These are phyloP conservation scores for Nannizziopsis barbatae DNA, from an alignment of 2,329 filamentous ascomycete genomes.

Conservation along the genomic window DNA sequence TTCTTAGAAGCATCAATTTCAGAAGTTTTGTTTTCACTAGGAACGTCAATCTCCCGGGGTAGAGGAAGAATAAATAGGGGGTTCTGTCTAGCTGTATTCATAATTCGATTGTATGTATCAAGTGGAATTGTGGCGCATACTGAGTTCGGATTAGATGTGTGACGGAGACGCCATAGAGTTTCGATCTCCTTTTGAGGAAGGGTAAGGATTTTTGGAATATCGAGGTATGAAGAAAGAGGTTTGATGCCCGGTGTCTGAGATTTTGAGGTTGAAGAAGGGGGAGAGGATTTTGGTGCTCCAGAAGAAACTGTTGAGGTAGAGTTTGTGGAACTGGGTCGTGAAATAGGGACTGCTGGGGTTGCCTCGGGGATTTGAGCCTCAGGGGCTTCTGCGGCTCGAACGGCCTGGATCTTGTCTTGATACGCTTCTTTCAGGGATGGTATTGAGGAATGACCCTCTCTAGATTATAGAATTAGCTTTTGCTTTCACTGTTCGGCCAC, in stretches of 20 bases:
- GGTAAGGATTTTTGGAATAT: conserved; percentile 62
- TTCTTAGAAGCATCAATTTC: conserved; percentile 43
- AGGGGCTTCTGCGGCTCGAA: conserved; percentile 48
- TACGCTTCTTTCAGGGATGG: conserved; percentile 64
- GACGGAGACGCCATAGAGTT: conserved; percentile 78
- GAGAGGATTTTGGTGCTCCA: conserved; percentile 21
- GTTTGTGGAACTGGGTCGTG: conserved; percentile 13
- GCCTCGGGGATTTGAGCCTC: conserved; percentile 12
- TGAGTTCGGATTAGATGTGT: conserved; percentile 59
- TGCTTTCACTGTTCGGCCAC: conserved; percentile 5
- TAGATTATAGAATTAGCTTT: conserved; percentile 33
- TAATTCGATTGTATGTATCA: conserved; percentile 62
- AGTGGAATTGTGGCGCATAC: conserved; percentile 76
- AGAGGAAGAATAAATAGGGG: conserved; percentile 89
- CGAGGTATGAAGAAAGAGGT: conserved; percentile 57
- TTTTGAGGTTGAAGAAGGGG: conserved; percentile 31
- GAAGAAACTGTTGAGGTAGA: conserved; percentile 28
- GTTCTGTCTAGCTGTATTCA: conserved; percentile 56
- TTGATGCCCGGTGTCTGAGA: conserved; percentile 45
- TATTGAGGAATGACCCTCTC: conserved; percentile 53
- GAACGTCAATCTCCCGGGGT: conserved; percentile 35
- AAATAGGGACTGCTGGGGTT: conserved; percentile 12
- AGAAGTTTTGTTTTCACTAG: conserved; percentile 21
- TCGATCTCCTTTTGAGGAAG: conserved; percentile 75
- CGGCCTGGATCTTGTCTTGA: conserved; percentile 64